phyloP scores from a whole-genome alignment of 441 rosid species.

The Brassica balearica region DNA sequence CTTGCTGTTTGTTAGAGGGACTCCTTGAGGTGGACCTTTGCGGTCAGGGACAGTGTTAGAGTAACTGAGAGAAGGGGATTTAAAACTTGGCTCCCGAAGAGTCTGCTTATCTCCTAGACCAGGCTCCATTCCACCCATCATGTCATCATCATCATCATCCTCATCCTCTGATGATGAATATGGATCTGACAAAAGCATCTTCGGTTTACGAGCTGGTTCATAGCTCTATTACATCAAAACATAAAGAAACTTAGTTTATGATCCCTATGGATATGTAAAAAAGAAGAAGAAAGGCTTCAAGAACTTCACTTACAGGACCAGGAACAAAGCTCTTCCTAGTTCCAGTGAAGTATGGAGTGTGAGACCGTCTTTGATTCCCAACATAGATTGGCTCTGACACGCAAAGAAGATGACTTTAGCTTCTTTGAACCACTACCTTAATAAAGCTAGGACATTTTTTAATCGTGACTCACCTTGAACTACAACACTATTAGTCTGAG shows the following conservation, averaged over 20 bases:
- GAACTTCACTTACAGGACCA: slow-evolving; percentile 61
- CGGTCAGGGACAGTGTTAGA: slow-evolving; percentile 47
- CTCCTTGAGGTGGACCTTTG: slow-evolving; percentile 55
- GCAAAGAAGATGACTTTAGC: slow-evolving; percentile 33
- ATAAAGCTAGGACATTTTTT: slow-evolving; percentile 9
- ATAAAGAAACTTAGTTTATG: slow-evolving; percentile 1
- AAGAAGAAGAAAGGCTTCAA: slow-evolving; percentile 23
- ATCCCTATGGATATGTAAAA: too few species aligned
- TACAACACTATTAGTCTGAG: slow-evolving; percentile 51
- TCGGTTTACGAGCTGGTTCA: slow-evolving; percentile 46
- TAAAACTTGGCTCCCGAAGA: slow-evolving; percentile 51
- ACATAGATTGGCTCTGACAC: slow-evolving; percentile 62
- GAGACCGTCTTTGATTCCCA: slow-evolving; percentile 59
- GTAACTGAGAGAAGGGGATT: slow-evolving; percentile 46
- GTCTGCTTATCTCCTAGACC: slow-evolving; percentile 51
- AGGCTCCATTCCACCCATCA: slow-evolving; percentile 47
- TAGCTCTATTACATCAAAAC: slow-evolving; percentile 54
- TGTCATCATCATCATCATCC: slow-evolving; percentile 38
- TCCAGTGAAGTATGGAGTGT: slow-evolving; percentile 54
- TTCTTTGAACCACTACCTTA: slow-evolving; percentile 14
- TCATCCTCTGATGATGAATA: slow-evolving; percentile 45
- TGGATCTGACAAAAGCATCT: slow-evolving; percentile 43
- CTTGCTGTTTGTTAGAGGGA: slow-evolving; percentile 47
- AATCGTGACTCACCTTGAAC: slow-evolving; percentile 59
- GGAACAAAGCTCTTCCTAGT: slow-evolving; percentile 49